phyloP scores from a whole-genome alignment of 768 basidiomycete genomes.

The Mycena albidolilacea region DNA sequence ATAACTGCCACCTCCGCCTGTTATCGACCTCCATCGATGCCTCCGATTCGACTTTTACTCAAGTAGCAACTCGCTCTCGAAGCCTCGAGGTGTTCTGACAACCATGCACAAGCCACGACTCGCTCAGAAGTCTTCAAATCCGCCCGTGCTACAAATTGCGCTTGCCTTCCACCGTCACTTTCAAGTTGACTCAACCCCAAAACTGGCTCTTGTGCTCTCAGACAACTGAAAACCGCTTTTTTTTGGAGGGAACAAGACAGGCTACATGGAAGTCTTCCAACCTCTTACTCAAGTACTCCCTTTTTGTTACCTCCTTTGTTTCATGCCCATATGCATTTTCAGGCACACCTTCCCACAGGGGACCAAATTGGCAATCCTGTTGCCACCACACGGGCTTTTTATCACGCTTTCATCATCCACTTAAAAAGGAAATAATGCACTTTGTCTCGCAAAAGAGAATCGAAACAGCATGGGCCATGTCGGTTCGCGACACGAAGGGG shows the following conservation, averaged over 20 bases:
- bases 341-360: background rate
- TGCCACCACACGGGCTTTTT: background rate
- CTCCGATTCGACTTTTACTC: background rate
- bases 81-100: slow-evolving; percentile 6
- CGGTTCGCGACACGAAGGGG: background rate
- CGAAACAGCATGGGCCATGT: background rate
- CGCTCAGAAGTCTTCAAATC: background rate
- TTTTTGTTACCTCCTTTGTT: no score
- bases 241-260: background rate
- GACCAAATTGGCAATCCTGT: no score
- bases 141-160: no score
- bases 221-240: no score
- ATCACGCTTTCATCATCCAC: background rate
- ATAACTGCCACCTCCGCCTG: background rate
- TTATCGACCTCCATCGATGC: slow-evolving; percentile 22
- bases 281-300: background rate
- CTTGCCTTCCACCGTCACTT: no score
- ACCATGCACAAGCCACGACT: background rate
- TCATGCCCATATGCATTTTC: no score
- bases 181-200: no score
- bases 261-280: background rate
- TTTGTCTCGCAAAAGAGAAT: background rate
- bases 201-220: no score
- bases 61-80: background rate
- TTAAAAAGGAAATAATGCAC: background rate